These are phyloP conservation scores for Fomitopsis betulina DNA, from an alignment of 1,284 basidiomycete genomes.

Conservation along the genomic window DNA sequence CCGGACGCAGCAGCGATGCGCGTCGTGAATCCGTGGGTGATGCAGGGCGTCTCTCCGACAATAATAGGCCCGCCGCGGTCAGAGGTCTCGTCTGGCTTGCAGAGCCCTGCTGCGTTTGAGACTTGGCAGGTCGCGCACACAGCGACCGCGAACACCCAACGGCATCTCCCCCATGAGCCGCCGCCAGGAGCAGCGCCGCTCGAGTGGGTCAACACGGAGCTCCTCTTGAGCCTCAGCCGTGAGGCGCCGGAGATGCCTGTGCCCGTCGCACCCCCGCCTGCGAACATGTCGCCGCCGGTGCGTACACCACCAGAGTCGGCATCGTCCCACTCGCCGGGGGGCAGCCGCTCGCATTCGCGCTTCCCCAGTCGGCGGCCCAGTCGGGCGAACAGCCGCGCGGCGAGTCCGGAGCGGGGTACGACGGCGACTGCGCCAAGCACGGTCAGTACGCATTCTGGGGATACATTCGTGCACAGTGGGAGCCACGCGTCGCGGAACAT, in stretches of 20 bases:
- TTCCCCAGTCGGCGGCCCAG: constrained; percentile 35
- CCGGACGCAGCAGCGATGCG: constrained; percentile 62
- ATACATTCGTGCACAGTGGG: constrained; percentile 49
- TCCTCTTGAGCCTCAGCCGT: constrained; percentile 60
- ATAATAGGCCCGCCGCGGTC: constrained; percentile 16
- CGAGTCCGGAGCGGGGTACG: constrained; percentile 41
- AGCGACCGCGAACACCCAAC: constrained; percentile 7
- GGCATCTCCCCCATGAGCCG: constrained; percentile 27
- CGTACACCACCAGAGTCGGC: constrained; percentile 19
- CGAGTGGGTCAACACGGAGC: constrained; percentile 80
- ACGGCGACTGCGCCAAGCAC: constrained; percentile 12
- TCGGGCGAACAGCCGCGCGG: constrained; percentile 42
- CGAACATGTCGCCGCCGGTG: constrained; percentile 22
- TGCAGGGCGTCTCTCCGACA: constrained; percentile 35
- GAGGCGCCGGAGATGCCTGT: constrained; percentile 25
- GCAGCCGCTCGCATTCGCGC: constrained; percentile 26
- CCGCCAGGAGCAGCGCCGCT: constrained; percentile 37
- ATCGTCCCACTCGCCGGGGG: constrained; percentile 7
- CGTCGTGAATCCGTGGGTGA: constrained; percentile 60
- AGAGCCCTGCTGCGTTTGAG: constrained; percentile 27
- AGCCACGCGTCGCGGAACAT: constrained; percentile 45
- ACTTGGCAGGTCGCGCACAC: constrained; percentile 16
- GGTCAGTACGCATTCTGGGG: constrained; percentile 20
- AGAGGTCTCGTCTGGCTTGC: constrained; percentile 22
- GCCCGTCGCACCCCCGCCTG: constrained; percentile 29